Evolutionary conservation across 2,329 filamentous ascomycete genomes (phyloP), one percentile per base, ranked within the genome.

Genomic region (Aspergillus nomiae): DNA sequence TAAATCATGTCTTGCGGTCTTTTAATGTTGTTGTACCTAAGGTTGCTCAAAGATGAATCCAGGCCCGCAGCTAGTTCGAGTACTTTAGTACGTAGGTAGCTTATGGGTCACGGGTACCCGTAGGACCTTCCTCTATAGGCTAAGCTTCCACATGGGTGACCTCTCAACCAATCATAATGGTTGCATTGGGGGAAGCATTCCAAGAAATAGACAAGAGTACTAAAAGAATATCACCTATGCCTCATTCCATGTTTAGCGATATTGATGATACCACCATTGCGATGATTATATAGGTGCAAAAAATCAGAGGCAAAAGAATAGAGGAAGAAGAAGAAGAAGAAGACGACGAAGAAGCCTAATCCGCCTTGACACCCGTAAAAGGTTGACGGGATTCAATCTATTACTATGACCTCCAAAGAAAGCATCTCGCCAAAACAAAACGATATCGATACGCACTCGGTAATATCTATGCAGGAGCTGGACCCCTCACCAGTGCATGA

Each of bases 401-500:
- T 28, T 41, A 68, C 36, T 59, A 73, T 70, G 67, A 60, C 66
- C 9, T 60, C 54, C 21, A 56, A 59, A 38, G 64, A 62, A 46
- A 50, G 36, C 32, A 59, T 46, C 51, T 58, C 65, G 24, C 69
- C 62, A 63, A 73, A 68, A 14, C 66, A 66, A 41, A 69, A 74
- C 38, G 71, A 75, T 21, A 67, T 70, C 51, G 75, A 78, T 46
- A 71, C 74, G 41, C 76, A 69, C 70, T 87, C 87, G 43, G 78
- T 89, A 59, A 80, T 87, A 62, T 90, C 90, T 48, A 85, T 97
- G 62, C 85, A 90, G 58, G 88, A 94, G 73, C 83, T 97, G 65
- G 93, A 96, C 59, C 94, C 94, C 4, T 88, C 89, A 26, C 94
- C 93, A 0, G 92, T 96, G 50, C 90, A 89, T 59, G 84, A 88